These are phyloP conservation scores for Oryza punctata DNA, from an alignment of 176 grass and related monocot species.

Conservation along the genomic window DNA sequence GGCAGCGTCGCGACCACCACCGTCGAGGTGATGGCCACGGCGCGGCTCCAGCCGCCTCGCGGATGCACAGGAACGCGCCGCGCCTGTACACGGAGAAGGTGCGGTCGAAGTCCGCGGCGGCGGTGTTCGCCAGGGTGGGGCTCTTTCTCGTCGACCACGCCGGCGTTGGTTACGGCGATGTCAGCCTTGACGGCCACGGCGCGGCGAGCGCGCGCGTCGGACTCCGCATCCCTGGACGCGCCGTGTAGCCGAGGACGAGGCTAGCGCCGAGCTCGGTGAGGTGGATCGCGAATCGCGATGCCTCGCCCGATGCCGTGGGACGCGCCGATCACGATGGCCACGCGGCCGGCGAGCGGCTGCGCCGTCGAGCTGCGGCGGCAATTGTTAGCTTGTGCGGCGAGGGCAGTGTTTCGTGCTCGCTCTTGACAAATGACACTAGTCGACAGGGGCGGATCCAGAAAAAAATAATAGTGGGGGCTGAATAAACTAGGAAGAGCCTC, in stretches of 20 bases:
- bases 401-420: no score
- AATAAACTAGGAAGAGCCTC: no score
- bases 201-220: constrained; percentile 17
- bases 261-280: constrained; percentile 60
- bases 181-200: no score
- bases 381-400: no score
- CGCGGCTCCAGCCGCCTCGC: constrained; percentile 47
- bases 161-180: no score
- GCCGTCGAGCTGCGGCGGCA: background rate
- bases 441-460: no score
- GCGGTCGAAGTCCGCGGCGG: constrained; percentile 53
- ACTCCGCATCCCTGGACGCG: constrained; percentile 16
- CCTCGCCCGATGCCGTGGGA: constrained; percentile 54
- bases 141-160: background rate
- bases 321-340: constrained; percentile 54
- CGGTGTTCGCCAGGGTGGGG: constrained; percentile 33
- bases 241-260: constrained; percentile 49
- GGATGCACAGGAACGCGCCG: constrained; percentile 79
- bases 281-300: constrained; percentile 53
- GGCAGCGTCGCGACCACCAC: background rate
- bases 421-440: no score
- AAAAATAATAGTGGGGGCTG: no score
- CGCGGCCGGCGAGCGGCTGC: background rate
- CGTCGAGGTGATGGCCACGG: no score
- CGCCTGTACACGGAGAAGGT: constrained; percentile 47